A percentile compares a stretch with the other conserved stretches of the same genome.
Evolutionary conservation across 305 asterid genomes (phyloP).

Genomic region (Solanum hybrid): DNA sequence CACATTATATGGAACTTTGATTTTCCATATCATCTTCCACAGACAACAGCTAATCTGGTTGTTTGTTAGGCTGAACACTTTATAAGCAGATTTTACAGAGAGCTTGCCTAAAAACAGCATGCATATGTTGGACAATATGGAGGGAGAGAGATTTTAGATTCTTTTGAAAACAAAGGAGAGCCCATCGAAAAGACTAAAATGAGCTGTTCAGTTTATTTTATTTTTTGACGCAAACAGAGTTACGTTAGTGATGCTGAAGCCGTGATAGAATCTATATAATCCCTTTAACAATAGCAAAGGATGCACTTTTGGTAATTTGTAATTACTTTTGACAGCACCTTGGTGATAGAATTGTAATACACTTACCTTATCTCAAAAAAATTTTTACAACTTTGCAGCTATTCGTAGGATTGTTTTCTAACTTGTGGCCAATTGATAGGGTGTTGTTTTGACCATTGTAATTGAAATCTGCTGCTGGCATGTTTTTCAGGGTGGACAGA

Average conservation of each 20-base stretch:
- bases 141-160: neutral
- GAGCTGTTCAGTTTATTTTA: neutral
- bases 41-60: neutral
- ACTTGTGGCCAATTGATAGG: neutral
- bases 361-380: neutral
- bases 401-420: neutral
- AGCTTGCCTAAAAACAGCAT: neutral
- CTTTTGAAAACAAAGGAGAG: neutral
- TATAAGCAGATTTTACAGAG: neutral
- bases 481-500: slow-evolving; percentile 65
- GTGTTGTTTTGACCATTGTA: neutral
- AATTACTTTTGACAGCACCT: neutral
- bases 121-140: neutral
- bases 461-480: slow-evolving; percentile 3
- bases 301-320: neutral
- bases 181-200: neutral
- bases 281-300: neutral
- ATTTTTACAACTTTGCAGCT: neutral
- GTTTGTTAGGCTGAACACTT: neutral
- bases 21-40: neutral
- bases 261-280: neutral
- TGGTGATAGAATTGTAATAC: neutral
- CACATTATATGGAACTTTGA: neutral
- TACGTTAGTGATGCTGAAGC: neutral
- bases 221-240: neutral